Conservation (phyloP, 345 rosid species). For the Reutealis trisperma region DNA sequence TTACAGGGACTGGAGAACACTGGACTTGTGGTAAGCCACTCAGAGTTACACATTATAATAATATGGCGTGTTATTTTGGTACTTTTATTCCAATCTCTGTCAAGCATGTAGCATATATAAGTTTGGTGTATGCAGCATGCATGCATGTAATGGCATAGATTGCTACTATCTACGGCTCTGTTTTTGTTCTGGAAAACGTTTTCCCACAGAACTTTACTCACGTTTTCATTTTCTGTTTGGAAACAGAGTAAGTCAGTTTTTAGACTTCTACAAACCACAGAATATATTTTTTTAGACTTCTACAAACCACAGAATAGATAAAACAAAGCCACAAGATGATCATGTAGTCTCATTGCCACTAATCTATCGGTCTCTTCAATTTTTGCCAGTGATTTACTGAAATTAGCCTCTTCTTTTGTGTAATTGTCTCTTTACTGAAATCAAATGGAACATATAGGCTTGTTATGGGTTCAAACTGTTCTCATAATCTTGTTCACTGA, state of each 20-base stretch:
- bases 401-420: not conserved
- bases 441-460: not conserved
- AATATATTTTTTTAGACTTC: no score
- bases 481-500: not conserved
- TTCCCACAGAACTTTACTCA: not conserved
- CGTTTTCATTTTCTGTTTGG: not conserved
- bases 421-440: not conserved
- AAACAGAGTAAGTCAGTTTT: not conserved
- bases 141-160: not conserved
- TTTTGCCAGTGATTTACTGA: not conserved
- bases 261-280: not conserved
- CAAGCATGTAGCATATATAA: not conserved
- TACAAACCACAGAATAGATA: not conserved
- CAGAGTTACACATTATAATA: not conserved
- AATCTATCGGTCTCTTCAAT: no score
- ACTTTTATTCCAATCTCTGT: not conserved
- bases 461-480: not conserved
- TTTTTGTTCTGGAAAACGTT: not conserved
- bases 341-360: not conserved
- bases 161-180: not conserved
- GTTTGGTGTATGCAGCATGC: not conserved
- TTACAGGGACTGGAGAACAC: not conserved
- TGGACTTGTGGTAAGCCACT: conserved; percentile 33
- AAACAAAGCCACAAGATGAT: not conserved
- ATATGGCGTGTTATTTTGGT: not conserved